A percentile compares a stretch with the other conserved stretches of the same genome.
These are phyloP conservation scores for Combretum micranthum DNA, from an alignment of 345 rosid genomes.

Conservation along the genomic window DNA sequence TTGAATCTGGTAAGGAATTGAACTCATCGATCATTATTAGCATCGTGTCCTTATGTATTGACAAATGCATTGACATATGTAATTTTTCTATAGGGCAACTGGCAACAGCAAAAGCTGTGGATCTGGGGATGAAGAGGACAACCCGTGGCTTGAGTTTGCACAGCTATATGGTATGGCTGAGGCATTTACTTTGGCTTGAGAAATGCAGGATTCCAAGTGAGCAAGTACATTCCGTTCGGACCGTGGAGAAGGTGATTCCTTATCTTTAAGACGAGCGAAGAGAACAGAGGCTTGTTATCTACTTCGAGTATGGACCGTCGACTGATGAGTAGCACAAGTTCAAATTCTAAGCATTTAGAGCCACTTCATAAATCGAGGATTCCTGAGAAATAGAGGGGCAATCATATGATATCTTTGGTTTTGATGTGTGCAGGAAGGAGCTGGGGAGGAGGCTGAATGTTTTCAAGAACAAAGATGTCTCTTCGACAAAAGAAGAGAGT, in stretches of 20 bases:
- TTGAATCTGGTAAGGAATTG: slow-evolving; percentile 49
- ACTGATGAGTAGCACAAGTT: slow-evolving; percentile 40
- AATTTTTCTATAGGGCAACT: slow-evolving; percentile 37
- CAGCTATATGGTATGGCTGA: slow-evolving; percentile 93
- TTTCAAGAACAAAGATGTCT: slow-evolving; percentile 1
- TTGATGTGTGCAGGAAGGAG: slow-evolving; percentile 47
- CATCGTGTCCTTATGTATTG: no score
- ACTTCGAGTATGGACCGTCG: slow-evolving; percentile 55
- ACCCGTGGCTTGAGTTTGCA: slow-evolving; percentile 64
- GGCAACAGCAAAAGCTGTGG: slow-evolving; percentile 52
- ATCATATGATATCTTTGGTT: background rate
- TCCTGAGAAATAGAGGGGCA: no score
- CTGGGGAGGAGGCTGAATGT: slow-evolving; percentile 48
- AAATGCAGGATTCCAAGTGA: slow-evolving; percentile 81
- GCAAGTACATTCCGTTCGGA: slow-evolving; percentile 88
- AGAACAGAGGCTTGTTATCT: slow-evolving; percentile 73
- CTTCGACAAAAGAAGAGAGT: no score
- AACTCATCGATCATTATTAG: background rate
- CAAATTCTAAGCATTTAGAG: no score
- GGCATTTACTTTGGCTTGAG: slow-evolving; percentile 59
- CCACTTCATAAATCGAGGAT: no score
- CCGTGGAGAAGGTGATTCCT: slow-evolving; percentile 66
- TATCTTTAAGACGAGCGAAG: slow-evolving; percentile 93
- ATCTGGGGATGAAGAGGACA: slow-evolving; percentile 48
- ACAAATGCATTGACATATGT: no score